A percentile compares a stretch with the other conserved stretches of the same genome.
phyloP scores from a whole-genome alignment of 2,329 filamentous ascomycete species.

The Ophiostoma novo-ulmi region DNA sequence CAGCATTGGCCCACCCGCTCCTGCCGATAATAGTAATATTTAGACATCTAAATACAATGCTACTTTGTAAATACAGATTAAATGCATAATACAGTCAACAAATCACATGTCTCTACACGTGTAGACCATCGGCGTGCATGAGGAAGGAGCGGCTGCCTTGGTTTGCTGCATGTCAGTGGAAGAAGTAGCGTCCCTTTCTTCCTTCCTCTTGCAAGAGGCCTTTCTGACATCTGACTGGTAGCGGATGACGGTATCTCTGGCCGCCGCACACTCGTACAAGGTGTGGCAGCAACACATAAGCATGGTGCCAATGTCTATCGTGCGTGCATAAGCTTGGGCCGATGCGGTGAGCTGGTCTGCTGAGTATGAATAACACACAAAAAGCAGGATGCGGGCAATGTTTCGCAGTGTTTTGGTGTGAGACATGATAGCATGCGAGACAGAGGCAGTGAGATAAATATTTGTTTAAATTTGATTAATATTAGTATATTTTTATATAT shows the following conservation, averaged over 20 bases:
- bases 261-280: background rate
- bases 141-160: constrained; percentile 11
- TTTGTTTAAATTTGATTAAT: too few relatives aligned
- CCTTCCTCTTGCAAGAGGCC: background rate
- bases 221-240: background rate
- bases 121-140: constrained; percentile 1
- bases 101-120: constrained; percentile 24
- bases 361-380: background rate
- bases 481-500: background rate
- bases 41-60: too few relatives aligned
- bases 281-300: constrained; percentile 6
- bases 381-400: background rate
- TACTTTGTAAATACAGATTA: background rate
- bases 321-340: background rate
- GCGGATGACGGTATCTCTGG: background rate
- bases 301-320: background rate
- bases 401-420: background rate
- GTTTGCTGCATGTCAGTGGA: constrained; percentile 14
- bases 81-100: background rate
- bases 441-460: background rate
- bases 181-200: background rate
- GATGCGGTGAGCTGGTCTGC: background rate
- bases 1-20: constrained; percentile 1
- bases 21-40: background rate
- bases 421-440: background rate